Evolutionary conservation across 306 rosid genomes (phyloP).

Genomic region (Potentilla sterilis): DNA sequence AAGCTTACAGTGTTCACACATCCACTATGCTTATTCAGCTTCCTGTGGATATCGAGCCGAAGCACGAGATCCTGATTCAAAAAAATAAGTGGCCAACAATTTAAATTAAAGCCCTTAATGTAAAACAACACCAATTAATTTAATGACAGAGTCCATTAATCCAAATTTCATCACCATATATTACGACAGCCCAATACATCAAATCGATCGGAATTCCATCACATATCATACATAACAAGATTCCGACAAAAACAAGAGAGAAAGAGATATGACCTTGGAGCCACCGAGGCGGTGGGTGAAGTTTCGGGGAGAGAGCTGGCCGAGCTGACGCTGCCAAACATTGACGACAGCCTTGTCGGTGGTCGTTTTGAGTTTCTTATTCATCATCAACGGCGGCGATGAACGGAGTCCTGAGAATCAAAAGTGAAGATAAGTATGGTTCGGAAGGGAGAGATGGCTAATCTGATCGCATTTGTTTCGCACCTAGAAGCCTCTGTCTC

Average conservation of each 20-base stretch:
- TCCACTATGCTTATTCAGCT: slow-evolving; percentile 68
- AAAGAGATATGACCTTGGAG: slow-evolving; percentile 48
- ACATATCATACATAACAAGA: background rate
- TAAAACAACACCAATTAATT: too few species aligned
- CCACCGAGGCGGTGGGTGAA: slow-evolving; percentile 72
- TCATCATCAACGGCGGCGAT: slow-evolving; percentile 37
- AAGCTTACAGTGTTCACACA: slow-evolving; percentile 86
- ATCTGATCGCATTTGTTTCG: background rate
- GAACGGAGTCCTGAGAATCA: background rate
- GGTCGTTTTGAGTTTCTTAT: slow-evolving; percentile 41
- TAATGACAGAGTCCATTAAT: too few species aligned
- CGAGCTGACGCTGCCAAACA: slow-evolving; percentile 75
- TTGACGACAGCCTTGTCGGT: slow-evolving; percentile 49
- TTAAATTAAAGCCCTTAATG: background rate
- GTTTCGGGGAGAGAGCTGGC: slow-evolving; percentile 54
- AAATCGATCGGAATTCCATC: too few species aligned
- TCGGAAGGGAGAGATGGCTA: background rate
- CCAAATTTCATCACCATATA: too few species aligned
- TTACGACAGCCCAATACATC: too few species aligned
- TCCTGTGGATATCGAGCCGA: slow-evolving; percentile 58
- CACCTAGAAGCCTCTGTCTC: too few species aligned
- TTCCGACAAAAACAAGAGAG: background rate
- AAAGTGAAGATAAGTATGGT: background rate
- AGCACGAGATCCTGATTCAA: slow-evolving; percentile 70
- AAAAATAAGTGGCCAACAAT: background rate